Percentiles rank a stretch among this genome's conserved stretches.
These are phyloP conservation scores for Arctium minus DNA, from an alignment of 129 eudicot genomes.

Conservation along the genomic window DNA sequence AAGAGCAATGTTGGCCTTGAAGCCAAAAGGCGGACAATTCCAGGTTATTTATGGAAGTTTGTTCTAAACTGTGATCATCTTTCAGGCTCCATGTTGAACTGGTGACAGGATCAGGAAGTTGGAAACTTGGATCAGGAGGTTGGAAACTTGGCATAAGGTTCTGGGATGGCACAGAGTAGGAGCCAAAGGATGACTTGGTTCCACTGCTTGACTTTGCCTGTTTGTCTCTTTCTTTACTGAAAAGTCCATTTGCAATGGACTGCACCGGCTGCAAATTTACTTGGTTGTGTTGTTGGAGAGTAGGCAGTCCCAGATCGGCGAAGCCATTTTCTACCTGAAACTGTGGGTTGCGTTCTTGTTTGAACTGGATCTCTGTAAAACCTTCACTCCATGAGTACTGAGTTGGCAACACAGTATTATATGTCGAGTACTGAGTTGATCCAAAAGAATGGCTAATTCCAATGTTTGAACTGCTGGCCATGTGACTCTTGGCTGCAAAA, in stretches of 20 bases:
- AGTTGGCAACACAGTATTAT: conserved; percentile 32
- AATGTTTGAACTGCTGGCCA: conserved; percentile 35
- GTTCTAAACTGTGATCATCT: conserved; percentile 29
- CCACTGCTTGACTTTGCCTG: conserved; percentile 5
- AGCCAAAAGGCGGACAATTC: conserved; percentile 43
- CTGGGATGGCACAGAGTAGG: conserved; percentile 29
- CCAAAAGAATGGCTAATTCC: conserved; percentile 34
- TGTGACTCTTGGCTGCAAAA: conserved; percentile 42
- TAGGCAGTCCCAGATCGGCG: conserved; percentile 31
- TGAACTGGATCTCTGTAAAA: conserved; percentile 40
- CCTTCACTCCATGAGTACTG: conserved; percentile 47
- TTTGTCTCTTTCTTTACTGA: conserved; percentile 37
- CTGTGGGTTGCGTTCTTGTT: conserved; percentile 42
- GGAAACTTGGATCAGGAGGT: conserved; percentile 28
- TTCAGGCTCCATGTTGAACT: conserved; percentile 41
- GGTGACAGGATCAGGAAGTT: conserved; percentile 36
- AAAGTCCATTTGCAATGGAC: conserved; percentile 28
- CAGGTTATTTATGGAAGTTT: conserved; percentile 26
- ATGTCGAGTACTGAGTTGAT: conserved; percentile 32
- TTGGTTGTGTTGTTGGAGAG: conserved; percentile 24
- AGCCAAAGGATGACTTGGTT: conserved; percentile 15
- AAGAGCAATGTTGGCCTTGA: conserved; percentile 39
- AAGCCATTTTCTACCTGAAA: conserved; percentile 33
- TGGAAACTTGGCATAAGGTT: conserved; percentile 18
- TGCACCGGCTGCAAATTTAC: conserved; percentile 24